These are phyloP conservation scores for Cryptococcus jaspeensis DNA, from an alignment of 1,284 basidiomycete genomes.

Conservation along the genomic window DNA sequence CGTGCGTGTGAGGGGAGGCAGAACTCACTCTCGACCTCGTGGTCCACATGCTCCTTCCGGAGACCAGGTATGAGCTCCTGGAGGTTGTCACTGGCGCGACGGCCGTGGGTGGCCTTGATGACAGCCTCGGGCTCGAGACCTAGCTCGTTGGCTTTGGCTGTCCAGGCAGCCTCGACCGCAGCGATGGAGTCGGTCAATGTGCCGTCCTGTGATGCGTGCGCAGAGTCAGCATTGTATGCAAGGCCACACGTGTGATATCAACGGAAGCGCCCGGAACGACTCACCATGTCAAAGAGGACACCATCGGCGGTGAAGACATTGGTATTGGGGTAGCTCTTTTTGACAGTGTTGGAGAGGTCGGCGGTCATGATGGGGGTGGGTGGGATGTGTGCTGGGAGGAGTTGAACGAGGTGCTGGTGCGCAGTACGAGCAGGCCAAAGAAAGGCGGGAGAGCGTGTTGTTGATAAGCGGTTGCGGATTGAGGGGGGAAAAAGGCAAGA, in stretches of 20 bases:
- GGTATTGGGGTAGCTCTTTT: background rate
- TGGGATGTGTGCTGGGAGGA: too few relatives aligned
- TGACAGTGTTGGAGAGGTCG: too few relatives aligned
- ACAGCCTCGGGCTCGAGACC: constrained; percentile 64
- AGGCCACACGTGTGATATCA: background rate
- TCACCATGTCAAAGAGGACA: constrained; percentile 71
- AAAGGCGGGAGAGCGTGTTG: too few relatives aligned
- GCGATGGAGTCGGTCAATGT: constrained; percentile 72
- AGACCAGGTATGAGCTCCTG: constrained; percentile 61
- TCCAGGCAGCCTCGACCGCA: constrained; percentile 76
- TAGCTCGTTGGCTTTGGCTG: constrained; percentile 67
- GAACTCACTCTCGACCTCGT: constrained; percentile 57
- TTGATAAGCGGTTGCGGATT: too few relatives aligned
- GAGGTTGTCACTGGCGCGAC: constrained; percentile 67
- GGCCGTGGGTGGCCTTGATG: constrained; percentile 72
- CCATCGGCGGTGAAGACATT: constrained; percentile 58
- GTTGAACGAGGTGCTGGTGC: too few relatives aligned
- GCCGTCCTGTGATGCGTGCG: constrained; percentile 58
- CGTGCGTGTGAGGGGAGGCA: background rate
- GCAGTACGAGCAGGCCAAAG: too few relatives aligned
- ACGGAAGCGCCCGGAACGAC: constrained; percentile 23
- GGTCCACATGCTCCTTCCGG: constrained; percentile 64
- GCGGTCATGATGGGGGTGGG: too few relatives aligned
- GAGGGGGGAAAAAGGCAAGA: too few relatives aligned
- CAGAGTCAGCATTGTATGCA: constrained; percentile 7